Conservation (phyloP, 148 eudicot genomes). For the Chenopodium quinoa region DNA sequence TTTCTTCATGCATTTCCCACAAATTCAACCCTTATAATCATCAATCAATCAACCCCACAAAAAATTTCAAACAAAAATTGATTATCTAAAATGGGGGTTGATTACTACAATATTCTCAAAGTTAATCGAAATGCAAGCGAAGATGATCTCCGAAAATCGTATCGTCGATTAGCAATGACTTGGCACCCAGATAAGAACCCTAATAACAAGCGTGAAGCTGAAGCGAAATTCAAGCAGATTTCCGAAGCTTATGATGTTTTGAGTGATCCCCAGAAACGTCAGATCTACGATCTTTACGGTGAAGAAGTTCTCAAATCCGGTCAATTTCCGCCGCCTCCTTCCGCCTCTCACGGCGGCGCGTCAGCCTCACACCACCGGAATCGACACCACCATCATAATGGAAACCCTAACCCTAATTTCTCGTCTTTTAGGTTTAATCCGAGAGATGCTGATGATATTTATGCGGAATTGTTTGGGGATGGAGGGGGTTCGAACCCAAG, state of each 20-base stretch:
- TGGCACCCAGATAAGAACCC: slow-evolving; percentile 85
- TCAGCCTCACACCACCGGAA: slow-evolving; percentile 35
- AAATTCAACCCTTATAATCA: background rate
- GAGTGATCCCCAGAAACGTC: slow-evolving; percentile 80
- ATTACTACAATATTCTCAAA: slow-evolving; percentile 78
- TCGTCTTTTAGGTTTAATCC: slow-evolving; percentile 69
- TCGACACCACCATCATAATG: slow-evolving; percentile 11
- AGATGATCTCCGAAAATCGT: slow-evolving; percentile 70
- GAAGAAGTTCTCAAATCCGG: slow-evolving; percentile 84
- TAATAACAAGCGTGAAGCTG: slow-evolving; percentile 51
- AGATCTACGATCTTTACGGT: slow-evolving; percentile 89
- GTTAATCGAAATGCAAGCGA: slow-evolving; percentile 82
- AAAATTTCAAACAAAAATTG: background rate
- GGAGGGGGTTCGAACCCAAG: slow-evolving; percentile 24
- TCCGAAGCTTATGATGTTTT: slow-evolving; percentile 93
- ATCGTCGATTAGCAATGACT: slow-evolving; percentile 74
- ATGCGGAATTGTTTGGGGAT: slow-evolving; percentile 69
- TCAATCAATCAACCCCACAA: background rate
- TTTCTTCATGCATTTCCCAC: background rate
- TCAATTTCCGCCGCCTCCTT: slow-evolving; percentile 65
- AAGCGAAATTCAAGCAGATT: slow-evolving; percentile 82
- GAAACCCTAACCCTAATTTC: slow-evolving; percentile 4
- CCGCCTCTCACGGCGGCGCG: slow-evolving; percentile 39
- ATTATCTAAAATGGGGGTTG: slow-evolving; percentile 54
- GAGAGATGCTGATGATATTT: slow-evolving; percentile 83